A percentile compares a stretch with the other conserved stretches of the same genome.
These are phyloP conservation scores for Russula compacta DNA, from an alignment of 768 basidiomycete species.

Conservation along the genomic window DNA sequence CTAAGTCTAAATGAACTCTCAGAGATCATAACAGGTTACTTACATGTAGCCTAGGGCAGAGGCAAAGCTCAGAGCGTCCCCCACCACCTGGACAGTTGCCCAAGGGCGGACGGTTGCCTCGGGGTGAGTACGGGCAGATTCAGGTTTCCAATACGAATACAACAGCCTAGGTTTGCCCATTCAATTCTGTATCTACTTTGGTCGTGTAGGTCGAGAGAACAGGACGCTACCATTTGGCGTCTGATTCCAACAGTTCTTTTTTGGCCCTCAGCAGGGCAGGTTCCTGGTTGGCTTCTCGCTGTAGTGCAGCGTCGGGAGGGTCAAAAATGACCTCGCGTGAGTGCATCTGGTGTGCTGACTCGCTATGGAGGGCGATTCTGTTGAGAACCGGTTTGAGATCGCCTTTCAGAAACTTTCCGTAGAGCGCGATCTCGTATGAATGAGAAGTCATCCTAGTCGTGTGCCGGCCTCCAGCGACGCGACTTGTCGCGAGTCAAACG, in stretches of 20 bases:
- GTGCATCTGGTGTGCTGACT: conserved; percentile 66
- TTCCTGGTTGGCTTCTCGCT: conserved; percentile 53
- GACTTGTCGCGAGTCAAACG: too few relatives aligned
- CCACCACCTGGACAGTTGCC: conserved; percentile 69
- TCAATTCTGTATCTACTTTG: background rate
- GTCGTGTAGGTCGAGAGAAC: background rate
- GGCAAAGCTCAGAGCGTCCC: conserved; percentile 74
- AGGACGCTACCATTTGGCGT: conserved; percentile 51
- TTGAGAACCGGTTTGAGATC: conserved; percentile 73
- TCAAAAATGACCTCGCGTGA: conserved; percentile 76
- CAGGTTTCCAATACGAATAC: conserved; percentile 76
- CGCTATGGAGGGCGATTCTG: conserved; percentile 72
- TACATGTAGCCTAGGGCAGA: conserved; percentile 72
- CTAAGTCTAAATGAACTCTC: background rate
- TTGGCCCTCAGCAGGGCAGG: conserved; percentile 63
- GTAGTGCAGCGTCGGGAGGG: conserved; percentile 56
- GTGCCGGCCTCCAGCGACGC: background rate
- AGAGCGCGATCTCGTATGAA: conserved; percentile 73
- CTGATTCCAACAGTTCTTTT: conserved; percentile 58
- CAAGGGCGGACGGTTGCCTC: conserved; percentile 84
- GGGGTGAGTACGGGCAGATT: conserved; percentile 74
- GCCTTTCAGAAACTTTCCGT: conserved; percentile 70
- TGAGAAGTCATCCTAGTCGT: conserved; percentile 31
- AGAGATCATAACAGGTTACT: conserved; percentile 22
- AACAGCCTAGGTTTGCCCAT: conserved; percentile 44